Evolutionary conservation across 352 stramenopile genomes (phyloP).

Genomic region (Pseudoperonospora humuli): DNA sequence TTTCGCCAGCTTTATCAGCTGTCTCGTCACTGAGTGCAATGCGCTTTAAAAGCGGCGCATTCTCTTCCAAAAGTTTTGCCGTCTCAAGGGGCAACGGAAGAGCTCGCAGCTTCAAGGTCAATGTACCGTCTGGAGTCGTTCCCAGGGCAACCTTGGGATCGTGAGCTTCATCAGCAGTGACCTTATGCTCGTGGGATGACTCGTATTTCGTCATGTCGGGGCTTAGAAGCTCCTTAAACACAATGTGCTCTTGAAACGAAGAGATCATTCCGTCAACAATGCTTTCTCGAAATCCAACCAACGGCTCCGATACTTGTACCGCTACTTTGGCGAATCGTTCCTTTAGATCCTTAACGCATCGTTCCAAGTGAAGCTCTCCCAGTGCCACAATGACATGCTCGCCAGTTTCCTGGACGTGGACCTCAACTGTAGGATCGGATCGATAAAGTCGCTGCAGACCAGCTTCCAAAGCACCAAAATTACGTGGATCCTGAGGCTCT

Average conservation of each 20-base stretch:
- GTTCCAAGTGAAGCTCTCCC: constrained; percentile 88
- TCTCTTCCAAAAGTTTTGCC: constrained; percentile 71
- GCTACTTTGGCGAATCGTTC: constrained; percentile 84
- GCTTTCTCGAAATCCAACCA: constrained; percentile 88
- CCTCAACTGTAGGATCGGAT: constrained; percentile 89
- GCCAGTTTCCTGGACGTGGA: constrained; percentile 83
- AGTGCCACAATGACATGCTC: constrained; percentile 88
- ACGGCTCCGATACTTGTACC: constrained; percentile 74
- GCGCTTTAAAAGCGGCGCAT: constrained; percentile 36
- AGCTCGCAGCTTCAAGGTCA: constrained; percentile 71
- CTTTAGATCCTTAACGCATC: constrained; percentile 87
- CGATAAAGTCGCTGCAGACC: constrained; percentile 89
- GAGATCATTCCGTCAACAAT: constrained; percentile 55
- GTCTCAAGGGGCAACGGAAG: constrained; percentile 62
- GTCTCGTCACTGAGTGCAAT: constrained; percentile 30
- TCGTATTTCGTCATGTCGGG: constrained; percentile 14
- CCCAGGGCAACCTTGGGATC: constrained; percentile 35
- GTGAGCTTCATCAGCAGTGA: background rate
- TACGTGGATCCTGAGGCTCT: constrained; percentile 76
- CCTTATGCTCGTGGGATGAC: constrained; percentile 2
- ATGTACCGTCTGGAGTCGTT: constrained; percentile 57
- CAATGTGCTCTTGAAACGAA: constrained; percentile 54
- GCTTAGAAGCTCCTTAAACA: constrained; percentile 61
- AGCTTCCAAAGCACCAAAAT: constrained; percentile 80
- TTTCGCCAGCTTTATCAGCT: constrained; percentile 7